Evolutionary conservation across 192 early-diverging fungal species (phyloP), one percentile per base, ranked within the genome.

Genomic region (Podochytrium sp.): DNA sequence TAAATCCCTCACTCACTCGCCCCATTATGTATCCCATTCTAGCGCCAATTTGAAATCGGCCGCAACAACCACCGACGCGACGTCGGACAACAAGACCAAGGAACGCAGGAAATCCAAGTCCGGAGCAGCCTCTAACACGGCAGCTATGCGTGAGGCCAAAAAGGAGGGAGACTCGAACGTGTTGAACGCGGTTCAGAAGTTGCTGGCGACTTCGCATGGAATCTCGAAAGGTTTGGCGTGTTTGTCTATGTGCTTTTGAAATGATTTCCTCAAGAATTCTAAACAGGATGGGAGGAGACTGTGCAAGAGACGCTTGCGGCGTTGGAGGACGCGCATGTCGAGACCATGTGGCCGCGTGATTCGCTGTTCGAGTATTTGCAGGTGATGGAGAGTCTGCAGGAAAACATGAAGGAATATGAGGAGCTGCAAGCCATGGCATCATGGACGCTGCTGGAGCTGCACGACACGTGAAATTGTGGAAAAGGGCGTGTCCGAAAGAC

Each of bases 341-440:
- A 81, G 30, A 82, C 83, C 1, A 57, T 84, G 59, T 85, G 83
- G 83, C 83, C 83, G 25, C 40, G 79, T 2, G 81, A 85, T 56
- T 77, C 78, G 16, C 63, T 85, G 32, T 83, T 85, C 58, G 66
- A 77, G 70, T 85, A 85, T 49, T 53, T 85, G 34, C 83, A 85
- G 51, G 52, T 78, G 41, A 83, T 85, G 83, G 83, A 85, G 70
- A 76, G 32, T 5, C 38, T 83, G 38, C 75, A 76, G 60, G 83
- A 85, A 58, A 85, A 85, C 49, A 79, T 83, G 76, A 68, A 74
- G 37, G 83, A 85, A 61, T 84, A 83, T 66, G 76, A 82, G 73
- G 83, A 85, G 62, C 51, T 85, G 55, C 78, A 83, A 59, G 59
- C 74, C 14, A 30, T 85, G 60, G 80, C 79, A 2, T 35, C 68